phyloP scores from a whole-genome alignment of 2,329 filamentous ascomycete species.

The Paraphaeosphaeria minitans region DNA sequence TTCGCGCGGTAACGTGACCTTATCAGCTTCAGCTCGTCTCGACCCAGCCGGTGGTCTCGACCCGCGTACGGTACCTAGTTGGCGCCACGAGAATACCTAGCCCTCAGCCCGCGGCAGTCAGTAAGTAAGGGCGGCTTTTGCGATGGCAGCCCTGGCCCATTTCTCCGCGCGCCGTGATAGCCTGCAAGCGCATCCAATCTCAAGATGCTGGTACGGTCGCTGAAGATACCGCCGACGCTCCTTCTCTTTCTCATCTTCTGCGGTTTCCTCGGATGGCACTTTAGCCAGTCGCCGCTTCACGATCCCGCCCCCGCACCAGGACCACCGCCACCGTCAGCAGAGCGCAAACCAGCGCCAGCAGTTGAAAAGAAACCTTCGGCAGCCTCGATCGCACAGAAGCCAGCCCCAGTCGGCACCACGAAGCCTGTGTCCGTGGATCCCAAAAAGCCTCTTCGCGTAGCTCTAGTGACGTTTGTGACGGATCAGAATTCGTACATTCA shows the following conservation, averaged over 20 bases:
- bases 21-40: neutral
- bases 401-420: neutral
- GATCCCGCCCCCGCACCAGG: constrained; percentile 11
- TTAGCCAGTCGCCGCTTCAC: constrained; percentile 29
- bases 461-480: constrained; percentile 45
- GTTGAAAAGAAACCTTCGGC: neutral
- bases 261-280: constrained; percentile 38
- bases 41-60: constrained; percentile 15
- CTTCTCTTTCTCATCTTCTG: constrained; percentile 35
- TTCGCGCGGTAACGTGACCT: neutral
- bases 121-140: constrained; percentile 14
- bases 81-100: constrained; percentile 9
- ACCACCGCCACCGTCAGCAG: constrained; percentile 1
- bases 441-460: constrained; percentile 33
- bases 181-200: neutral
- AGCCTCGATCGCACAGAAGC: neutral
- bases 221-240: constrained; percentile 29
- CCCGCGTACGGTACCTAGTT: constrained; percentile 11
- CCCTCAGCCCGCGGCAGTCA: constrained; percentile 23
- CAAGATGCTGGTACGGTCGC: constrained; percentile 37
- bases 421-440: constrained; percentile 4
- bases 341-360: neutral
- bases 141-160: constrained; percentile 4
- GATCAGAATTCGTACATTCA: constrained; percentile 45
- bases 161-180: neutral